These are phyloP conservation scores for Magnusiomyces clavatus DNA, from an alignment of 1,139 yeast genomes.

Conservation along the genomic window DNA sequence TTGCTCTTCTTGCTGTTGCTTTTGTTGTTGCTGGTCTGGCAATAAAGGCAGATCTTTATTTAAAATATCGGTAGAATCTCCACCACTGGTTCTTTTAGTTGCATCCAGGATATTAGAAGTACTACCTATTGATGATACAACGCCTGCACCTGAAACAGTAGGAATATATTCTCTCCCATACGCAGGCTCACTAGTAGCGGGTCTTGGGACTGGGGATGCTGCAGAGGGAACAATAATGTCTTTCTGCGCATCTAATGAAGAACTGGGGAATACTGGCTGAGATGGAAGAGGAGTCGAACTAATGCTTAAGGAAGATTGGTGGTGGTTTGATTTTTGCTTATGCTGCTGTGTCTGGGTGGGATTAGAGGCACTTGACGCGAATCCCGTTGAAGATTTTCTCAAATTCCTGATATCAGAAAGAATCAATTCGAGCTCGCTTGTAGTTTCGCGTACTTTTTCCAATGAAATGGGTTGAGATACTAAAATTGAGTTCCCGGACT, in stretches of 20 bases:
- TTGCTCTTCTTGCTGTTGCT: not conserved
- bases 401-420: constrained; percentile 21
- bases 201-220: constrained; percentile 4
- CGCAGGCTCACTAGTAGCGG: not conserved
- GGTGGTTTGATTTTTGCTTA: not conserved
- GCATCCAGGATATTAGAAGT: no score
- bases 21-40: constrained; percentile 3
- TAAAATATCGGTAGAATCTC: constrained; percentile 1
- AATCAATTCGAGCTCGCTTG: constrained; percentile 20
- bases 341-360: not conserved
- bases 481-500: not conserved
- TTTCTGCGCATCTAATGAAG: no score
- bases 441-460: constrained; percentile 21
- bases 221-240: constrained; percentile 5
- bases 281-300: not conserved
- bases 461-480: constrained; percentile 7
- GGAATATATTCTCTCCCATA: not conserved
- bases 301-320: not conserved
- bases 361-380: not conserved
- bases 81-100: not conserved
- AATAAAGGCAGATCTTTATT: constrained; percentile 15
- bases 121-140: not conserved
- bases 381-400: constrained; percentile 17
- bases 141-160: not conserved
- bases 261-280: no score